Percentiles rank a stretch among this genome's conserved stretches.
These are phyloP conservation scores for Ustilago loliicola DNA, from an alignment of 1,284 basidiomycete species.

Conservation along the genomic window DNA sequence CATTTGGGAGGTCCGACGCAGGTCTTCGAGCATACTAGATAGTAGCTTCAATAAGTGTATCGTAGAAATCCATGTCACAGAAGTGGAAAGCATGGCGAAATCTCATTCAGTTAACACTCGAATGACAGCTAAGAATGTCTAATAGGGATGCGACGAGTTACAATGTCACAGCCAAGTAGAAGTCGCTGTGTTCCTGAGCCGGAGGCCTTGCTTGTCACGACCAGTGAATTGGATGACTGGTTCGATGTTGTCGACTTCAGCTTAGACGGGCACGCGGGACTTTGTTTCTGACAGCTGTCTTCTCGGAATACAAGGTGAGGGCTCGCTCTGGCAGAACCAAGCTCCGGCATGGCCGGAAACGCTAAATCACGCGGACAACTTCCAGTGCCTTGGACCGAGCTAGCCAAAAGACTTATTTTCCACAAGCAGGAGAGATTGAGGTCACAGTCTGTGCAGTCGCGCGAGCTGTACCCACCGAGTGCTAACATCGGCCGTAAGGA, in stretches of 20 bases:
- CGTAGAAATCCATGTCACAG: background rate
- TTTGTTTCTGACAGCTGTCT: no score
- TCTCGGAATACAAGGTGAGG: conserved; percentile 1
- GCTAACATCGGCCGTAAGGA: background rate
- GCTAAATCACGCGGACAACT: background rate
- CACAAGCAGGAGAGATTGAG: background rate
- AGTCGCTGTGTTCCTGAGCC: no score
- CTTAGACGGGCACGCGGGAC: no score
- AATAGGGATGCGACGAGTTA: no score
- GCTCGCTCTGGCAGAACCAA: background rate
- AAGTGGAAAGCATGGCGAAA: background rate
- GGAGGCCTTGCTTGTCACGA: no score
- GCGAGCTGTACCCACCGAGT: background rate
- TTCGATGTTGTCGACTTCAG: no score
- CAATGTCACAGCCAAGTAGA: no score
- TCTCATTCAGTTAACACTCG: no score
- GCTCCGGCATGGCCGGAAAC: background rate
- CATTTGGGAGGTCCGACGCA: background rate
- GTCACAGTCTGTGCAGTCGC: background rate
- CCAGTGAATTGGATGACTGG: no score
- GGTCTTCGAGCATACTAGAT: conserved; percentile 29
- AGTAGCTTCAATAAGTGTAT: background rate
- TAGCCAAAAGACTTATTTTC: background rate
- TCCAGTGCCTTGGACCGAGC: background rate
- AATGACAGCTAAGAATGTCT: no score